Conservation (phyloP, 305 asterid species). For the Galium porrigens region DNA sequence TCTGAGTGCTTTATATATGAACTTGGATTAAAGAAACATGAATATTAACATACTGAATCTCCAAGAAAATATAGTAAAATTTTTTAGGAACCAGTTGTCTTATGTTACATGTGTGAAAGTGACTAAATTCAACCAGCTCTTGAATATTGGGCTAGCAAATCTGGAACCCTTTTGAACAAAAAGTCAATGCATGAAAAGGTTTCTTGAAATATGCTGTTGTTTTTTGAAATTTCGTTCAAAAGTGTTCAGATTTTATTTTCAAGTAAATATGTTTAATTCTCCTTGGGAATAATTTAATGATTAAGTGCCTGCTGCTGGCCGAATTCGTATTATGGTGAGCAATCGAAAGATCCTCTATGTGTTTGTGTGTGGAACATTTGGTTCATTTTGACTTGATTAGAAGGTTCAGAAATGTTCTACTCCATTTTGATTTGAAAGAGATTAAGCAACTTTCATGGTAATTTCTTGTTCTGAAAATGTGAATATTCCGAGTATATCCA, state of each 20-base stretch:
- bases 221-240: slow-evolving; percentile 12
- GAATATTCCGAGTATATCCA: slow-evolving; percentile 16
- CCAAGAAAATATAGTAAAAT: neutral
- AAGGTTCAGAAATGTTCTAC: neutral
- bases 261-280: slow-evolving; percentile 3
- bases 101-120: slow-evolving; percentile 10
- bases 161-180: neutral
- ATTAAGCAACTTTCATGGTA: neutral
- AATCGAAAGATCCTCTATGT: neutral
- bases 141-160: slow-evolving; percentile 3
- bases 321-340: neutral
- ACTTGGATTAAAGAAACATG: neutral
- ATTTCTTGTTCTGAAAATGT: neutral
- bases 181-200: slow-evolving; percentile 9
- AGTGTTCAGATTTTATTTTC: neutral
- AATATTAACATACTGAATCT: neutral
- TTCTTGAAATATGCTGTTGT: neutral
- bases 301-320: neutral
- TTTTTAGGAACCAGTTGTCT: neutral
- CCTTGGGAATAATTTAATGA: neutral
- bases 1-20: neutral
- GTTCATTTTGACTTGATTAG: neutral
- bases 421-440: neutral
- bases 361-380: neutral
- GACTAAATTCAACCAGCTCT: neutral